Base-by-base conservation (phyloP, 148 eudicot genomes). In the Bassia scoparia region DNA sequence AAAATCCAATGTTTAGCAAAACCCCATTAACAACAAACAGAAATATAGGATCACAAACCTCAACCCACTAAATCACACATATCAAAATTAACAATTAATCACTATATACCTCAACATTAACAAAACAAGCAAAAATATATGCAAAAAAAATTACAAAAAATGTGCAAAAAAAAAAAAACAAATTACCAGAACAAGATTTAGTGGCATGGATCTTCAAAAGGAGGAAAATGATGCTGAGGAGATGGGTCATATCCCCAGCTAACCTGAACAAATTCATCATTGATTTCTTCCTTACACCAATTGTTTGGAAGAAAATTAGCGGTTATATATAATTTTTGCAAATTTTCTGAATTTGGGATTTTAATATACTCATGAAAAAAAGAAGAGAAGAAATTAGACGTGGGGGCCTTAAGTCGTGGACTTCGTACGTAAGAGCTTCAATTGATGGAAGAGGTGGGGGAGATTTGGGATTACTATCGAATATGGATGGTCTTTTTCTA, bases 211-310 rank as follows among this genome's bases (percentile, higher is more conserved):
- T 86, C 74, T 86, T 86, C 64, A 84, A 80, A 35, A 86, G 82
- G 31, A 86, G 82, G 43, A 86, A 71, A 20, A 86, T 76, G 75
- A 86, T 75, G 77, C 89, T 86, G 73, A 82, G 82, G 41, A 84
- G 85, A 73, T 86, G 89, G 60, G 87, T 84, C 85, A 84, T 84
- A 61, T 86, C 89, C 70, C 89, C 89, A 7, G 87, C 85, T 58
- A 86, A 74, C 50, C 89, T 82, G 75, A 86, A 82, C 2, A 82
- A 43, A 52, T 86, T 86, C 89, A 86, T 86, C 46, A 23, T 48
- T 46, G 16, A 37, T 8, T 37, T 35, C 29, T 37, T 37, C 68
- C 16, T 23, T 24, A 35, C 13, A 35, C 3, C 20, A n/a, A 17
- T 4, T 12, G 10, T 53, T 53, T 1, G 24, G 58, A 7, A 3